phyloP scores from a whole-genome alignment of 441 rosid species.

The Corymbia citriodora region DNA sequence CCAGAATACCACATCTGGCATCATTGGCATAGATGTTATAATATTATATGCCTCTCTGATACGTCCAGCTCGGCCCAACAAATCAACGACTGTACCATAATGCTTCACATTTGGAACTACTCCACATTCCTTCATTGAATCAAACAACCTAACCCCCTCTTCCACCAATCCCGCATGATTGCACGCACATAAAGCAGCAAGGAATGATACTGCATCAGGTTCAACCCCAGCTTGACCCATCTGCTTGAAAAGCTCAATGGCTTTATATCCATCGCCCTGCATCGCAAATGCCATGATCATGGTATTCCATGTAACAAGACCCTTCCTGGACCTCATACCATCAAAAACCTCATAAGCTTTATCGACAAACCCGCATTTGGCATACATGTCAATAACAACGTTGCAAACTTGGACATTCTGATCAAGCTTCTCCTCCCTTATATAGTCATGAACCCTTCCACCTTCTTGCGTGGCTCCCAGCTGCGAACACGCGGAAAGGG shows the following conservation, averaged over 20 bases:
- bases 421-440: slow-evolving; percentile 43
- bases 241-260: slow-evolving; percentile 52
- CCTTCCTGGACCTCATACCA: slow-evolving; percentile 32
- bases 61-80: slow-evolving; percentile 73
- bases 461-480: slow-evolving; percentile 69
- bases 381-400: slow-evolving; percentile 74
- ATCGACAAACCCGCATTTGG: slow-evolving; percentile 67
- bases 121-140: slow-evolving; percentile 40
- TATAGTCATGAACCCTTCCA: slow-evolving; percentile 37
- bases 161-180: slow-evolving; percentile 85
- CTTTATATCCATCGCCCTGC: slow-evolving; percentile 64
- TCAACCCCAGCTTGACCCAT: slow-evolving; percentile 32
- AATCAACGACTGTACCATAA: slow-evolving; percentile 80
- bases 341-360: slow-evolving; percentile 52
- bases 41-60: slow-evolving; percentile 61
- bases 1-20: slow-evolving; percentile 72
- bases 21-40: slow-evolving; percentile 52
- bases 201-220: slow-evolving; percentile 59
- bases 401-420: slow-evolving; percentile 48
- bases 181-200: slow-evolving; percentile 64
- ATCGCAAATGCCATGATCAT: slow-evolving; percentile 84
- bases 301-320: slow-evolving; percentile 78
- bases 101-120: slow-evolving; percentile 63
- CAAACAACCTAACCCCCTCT: slow-evolving; percentile 52
- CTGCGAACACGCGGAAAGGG: slow-evolving; percentile 70